Base-by-base conservation (phyloP, 176 grass and related monocot species). In the Avena sativa region DNA sequence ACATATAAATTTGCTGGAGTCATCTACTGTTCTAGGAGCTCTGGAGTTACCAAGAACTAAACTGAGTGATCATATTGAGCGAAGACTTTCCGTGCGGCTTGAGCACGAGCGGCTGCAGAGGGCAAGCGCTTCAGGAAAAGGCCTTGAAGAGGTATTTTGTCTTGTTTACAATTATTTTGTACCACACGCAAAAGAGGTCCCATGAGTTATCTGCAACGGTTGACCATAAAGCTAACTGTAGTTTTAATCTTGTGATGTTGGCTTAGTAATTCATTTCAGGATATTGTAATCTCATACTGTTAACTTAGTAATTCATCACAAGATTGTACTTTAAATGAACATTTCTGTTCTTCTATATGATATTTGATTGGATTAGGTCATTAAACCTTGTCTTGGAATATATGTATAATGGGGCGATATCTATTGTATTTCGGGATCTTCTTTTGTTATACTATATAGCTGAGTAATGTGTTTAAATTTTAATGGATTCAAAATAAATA, bases 21-120 rank as follows among this genome's bases (percentile, higher is more conserved):
- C 76, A 85, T 83, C 53, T 82, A 85, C 86, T 76, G 59, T 96
- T 91, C 88, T 90, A 59, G 90, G 92, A 71, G 97, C 97, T 86
- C 38, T 25, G 3, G 92, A 98, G 47, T 94, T 98, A 38, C 90
- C 90, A 74, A 89, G 69, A 90, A 96, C 97, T 59, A 91, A 82
- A 67, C 67, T 98, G 86, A 98, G 94, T 61, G 85, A 98, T 83
- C 90, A 98, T 89, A 88, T 98, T 87, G 97, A 98, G 80, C 83
- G 86, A 85, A 91, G 97, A 89, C 85, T 96, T 93, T 91, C 81
- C n/a, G 46, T 63, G 69, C 91, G 63, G 79, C 97, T 98, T 91
- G 82, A 83, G 55, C 63, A 83, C 26, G 97, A 98, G 50, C 71
- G 89, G 76, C 36, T 90, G 82, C 88, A 87, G 78, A 98, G 97